Evolutionary conservation across 495 filamentous ascomycete species (phyloP).

Genomic region (Penicillium angulare): DNA sequence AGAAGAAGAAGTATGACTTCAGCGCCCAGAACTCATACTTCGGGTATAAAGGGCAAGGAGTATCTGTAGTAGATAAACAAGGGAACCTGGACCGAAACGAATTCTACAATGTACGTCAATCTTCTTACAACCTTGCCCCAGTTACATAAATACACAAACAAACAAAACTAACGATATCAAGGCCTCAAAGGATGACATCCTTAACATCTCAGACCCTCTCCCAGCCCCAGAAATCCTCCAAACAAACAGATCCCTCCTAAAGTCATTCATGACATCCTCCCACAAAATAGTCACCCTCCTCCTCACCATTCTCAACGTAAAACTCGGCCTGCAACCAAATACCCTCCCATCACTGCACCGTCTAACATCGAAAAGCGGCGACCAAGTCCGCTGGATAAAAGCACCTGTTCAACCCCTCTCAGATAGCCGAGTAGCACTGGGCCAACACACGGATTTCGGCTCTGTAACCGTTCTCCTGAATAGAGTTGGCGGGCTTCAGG

Average conservation of each 20-base stretch:
- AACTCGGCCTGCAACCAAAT: conserved; percentile 46
- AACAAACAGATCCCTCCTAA: conserved; percentile 36
- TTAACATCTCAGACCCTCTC: conserved; percentile 39
- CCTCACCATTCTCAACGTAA: conserved; percentile 47
- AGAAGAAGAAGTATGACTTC: conserved; percentile 55
- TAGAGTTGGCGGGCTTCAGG: conserved; percentile 58
- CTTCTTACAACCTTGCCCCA: too few species aligned
- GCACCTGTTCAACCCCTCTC: conserved; percentile 40
- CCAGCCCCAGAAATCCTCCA: conserved; percentile 46
- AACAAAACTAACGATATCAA: conserved; percentile 11
- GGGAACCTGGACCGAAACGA: conserved; percentile 59
- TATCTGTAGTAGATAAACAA: conserved; percentile 46
- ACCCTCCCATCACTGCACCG: conserved; percentile 51
- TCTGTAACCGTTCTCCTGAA: conserved; percentile 60
- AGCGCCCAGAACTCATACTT: conserved; percentile 40
- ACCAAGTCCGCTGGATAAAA: conserved; percentile 59
- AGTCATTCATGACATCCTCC: conserved; percentile 45
- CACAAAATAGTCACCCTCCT: conserved; percentile 51
- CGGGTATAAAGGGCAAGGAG: conserved; percentile 58
- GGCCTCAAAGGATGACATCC: conserved; percentile 55
- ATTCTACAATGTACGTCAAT: conserved; percentile 60
- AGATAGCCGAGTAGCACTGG: conserved; percentile 39
- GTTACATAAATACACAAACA: too few species aligned
- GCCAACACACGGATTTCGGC: conserved; percentile 55
- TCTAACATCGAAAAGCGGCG: conserved; percentile 49